phyloP scores from a whole-genome alignment of 2,329 filamentous ascomycete genomes.

The Bipolaris sorokiniana region DNA sequence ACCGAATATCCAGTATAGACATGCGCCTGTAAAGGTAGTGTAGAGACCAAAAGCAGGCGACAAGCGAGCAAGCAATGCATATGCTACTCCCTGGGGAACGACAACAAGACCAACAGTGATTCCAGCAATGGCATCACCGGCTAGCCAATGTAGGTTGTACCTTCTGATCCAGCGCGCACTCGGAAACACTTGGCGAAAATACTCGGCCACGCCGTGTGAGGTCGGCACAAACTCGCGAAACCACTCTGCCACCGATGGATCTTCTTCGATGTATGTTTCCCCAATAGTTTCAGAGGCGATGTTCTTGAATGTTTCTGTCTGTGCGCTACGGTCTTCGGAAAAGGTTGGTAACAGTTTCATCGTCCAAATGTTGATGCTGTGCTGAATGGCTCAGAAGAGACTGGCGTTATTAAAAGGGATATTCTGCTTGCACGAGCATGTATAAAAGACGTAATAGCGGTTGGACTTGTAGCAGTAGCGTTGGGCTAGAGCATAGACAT shows the following conservation, averaged over 20 bases:
- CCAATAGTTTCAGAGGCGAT: constrained; percentile 31
- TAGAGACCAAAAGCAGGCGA: constrained; percentile 83
- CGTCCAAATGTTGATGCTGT: not conserved
- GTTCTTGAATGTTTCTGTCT: constrained; percentile 21
- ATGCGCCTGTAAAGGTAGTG: constrained; percentile 91
- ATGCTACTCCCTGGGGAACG: constrained; percentile 94
- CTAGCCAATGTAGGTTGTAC: constrained; percentile 43
- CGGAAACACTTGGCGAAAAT: constrained; percentile 37
- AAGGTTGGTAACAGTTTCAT: constrained; percentile 25
- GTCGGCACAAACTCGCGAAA: constrained; percentile 33
- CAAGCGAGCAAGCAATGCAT: constrained; percentile 80
- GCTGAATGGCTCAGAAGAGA: not conserved
- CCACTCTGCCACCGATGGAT: constrained; percentile 39
- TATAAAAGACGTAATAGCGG: not conserved
- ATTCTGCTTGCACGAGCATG: not conserved
- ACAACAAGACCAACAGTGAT: constrained; percentile 77
- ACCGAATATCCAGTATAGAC: constrained; percentile 96
- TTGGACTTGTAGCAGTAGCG: not conserved
- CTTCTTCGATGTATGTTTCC: constrained; percentile 35
- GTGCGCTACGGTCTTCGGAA: constrained; percentile 18
- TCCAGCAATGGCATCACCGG: constrained; percentile 40
- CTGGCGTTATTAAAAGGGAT: not conserved
- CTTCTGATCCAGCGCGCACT: constrained; percentile 34
- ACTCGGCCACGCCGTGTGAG: constrained; percentile 28
- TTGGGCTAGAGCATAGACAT: not conserved